phyloP scores from a whole-genome alignment of 1,284 basidiomycete species.

The Caloboletus firmus region DNA sequence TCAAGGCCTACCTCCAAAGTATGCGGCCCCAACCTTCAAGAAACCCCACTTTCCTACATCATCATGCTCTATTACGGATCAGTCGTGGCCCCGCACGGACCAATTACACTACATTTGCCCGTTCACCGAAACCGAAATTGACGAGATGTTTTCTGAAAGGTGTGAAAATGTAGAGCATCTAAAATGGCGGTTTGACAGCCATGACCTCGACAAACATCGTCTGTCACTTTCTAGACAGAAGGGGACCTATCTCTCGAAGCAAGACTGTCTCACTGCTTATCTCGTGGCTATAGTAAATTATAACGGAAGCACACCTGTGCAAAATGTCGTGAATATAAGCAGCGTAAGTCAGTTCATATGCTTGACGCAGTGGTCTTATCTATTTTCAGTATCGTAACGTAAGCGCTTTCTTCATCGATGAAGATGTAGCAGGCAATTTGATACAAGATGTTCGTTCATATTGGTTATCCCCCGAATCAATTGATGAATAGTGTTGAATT shows the following conservation, averaged over 20 bases:
- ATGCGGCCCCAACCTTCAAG: constrained; percentile 14
- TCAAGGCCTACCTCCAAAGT: constrained; percentile 10
- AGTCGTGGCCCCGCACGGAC: constrained; percentile 9
- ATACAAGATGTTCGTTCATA: too few relatives aligned
- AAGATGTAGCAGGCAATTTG: constrained; percentile 13
- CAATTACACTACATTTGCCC: constrained; percentile 1
- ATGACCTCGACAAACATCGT: background rate
- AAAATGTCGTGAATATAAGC: constrained; percentile 24
- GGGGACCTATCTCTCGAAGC: constrained; percentile 10
- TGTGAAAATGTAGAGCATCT: constrained; percentile 7
- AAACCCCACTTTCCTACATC: constrained; percentile 19
- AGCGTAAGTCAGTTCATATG: constrained; percentile 18
- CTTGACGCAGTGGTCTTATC: background rate
- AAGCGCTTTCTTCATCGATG: constrained; percentile 10
- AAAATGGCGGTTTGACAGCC: constrained; percentile 15
- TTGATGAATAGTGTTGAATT: background rate
- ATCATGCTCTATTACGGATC: background rate
- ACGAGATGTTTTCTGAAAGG: background rate
- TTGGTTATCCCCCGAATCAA: constrained; percentile 3
- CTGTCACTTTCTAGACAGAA: background rate
- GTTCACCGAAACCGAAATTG: too few relatives aligned
- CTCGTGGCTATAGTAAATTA: constrained; percentile 26
- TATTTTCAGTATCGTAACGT: constrained; percentile 25
- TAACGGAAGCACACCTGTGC: background rate
- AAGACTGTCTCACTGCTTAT: constrained; percentile 34